Conservation (phyloP, 345 rosid species). For the Lenwebbia sp. region DNA sequence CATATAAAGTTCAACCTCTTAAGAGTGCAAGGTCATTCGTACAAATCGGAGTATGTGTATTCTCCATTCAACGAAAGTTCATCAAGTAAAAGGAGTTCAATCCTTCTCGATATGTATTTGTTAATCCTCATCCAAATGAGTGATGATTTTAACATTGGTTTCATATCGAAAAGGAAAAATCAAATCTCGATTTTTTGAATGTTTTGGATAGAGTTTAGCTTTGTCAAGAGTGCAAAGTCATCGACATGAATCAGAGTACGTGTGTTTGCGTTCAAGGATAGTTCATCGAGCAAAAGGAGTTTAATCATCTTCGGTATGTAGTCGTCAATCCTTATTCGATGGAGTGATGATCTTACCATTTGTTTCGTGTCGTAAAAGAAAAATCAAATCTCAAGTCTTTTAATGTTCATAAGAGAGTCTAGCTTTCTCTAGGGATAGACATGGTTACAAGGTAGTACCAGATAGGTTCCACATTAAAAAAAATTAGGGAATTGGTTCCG, state of each 20-base stretch:
- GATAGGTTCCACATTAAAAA: no score
- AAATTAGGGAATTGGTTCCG: no score
- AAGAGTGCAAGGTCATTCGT: background rate
- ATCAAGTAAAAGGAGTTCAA: background rate
- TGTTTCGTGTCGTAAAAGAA: background rate
- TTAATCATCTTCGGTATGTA: background rate
- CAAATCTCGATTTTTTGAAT: background rate
- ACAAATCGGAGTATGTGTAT: background rate
- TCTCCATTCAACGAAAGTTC: background rate
- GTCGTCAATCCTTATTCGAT: background rate
- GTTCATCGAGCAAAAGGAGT: background rate
- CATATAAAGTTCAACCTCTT: background rate
- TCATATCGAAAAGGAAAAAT: background rate
- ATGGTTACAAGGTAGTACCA: no score
- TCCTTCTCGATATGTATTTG: accelerated
- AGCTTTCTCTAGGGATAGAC: no score
- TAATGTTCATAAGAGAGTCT: background rate
- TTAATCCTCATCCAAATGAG: background rate
- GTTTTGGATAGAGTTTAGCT: background rate
- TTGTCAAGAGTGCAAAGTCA: background rate
- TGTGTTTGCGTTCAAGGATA: background rate
- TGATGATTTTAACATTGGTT: background rate
- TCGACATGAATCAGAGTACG: accelerated
- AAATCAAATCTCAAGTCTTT: background rate
- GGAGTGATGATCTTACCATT: background rate